Conservation (phyloP, 176 grass and related monocot species). For the Elymus sibiricus region DNA sequence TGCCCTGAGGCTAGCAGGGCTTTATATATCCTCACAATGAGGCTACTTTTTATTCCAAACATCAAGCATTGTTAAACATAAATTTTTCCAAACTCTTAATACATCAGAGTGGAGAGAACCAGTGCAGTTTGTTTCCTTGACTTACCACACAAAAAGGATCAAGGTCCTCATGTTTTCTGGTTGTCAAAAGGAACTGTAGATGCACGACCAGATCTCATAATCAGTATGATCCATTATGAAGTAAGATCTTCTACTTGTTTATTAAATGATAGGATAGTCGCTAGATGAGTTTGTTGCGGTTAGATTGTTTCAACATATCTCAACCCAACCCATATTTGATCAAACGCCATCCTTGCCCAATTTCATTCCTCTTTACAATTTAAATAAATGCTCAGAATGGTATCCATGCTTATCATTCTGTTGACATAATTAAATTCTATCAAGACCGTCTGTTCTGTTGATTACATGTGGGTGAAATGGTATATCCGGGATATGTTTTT, state of each 20-base stretch:
- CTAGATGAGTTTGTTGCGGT: background rate
- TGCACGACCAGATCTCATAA: constrained; percentile 66
- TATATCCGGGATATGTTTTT: background rate
- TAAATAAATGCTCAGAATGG: background rate
- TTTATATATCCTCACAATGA: constrained; percentile 79
- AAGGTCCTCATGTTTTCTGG: constrained; percentile 81
- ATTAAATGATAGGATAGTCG: constrained; percentile 9
- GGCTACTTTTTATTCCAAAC: background rate
- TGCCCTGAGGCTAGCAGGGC: constrained; percentile 80
- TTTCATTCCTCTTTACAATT: background rate
- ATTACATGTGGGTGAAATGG: background rate
- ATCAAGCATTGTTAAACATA: background rate
- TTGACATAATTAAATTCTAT: background rate
- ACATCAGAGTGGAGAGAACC: background rate
- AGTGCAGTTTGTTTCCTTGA: constrained; percentile 39
- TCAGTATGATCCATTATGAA: constrained; percentile 97
- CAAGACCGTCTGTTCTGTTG: background rate
- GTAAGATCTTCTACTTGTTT: constrained; percentile 43
- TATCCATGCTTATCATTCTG: background rate
- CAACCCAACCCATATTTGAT: background rate
- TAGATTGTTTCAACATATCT: background rate
- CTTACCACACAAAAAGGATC: constrained; percentile 61
- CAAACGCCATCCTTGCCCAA: background rate
- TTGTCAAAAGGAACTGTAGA: constrained; percentile 72
- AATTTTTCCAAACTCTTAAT: background rate